Evolutionary conservation across 2,329 filamentous ascomycete species (phyloP).

Genomic region (Plenodomus biglobosus): DNA sequence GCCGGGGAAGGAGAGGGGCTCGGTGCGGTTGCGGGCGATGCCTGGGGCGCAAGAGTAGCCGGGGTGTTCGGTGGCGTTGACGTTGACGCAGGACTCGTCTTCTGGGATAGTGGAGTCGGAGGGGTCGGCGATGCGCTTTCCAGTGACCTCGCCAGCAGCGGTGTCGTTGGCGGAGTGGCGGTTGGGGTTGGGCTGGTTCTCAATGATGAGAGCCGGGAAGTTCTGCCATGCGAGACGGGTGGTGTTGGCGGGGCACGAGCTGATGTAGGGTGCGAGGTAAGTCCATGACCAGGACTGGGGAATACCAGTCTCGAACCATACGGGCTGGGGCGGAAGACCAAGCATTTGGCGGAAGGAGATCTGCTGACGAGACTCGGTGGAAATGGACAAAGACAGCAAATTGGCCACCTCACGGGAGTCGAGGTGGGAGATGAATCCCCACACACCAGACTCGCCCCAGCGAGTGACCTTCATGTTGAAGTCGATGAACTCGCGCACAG

Average conservation of each 20-base stretch:
- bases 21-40: conserved; percentile 68
- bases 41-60: conserved; percentile 63
- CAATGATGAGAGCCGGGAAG: conserved; percentile 69
- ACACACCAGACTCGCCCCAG: conserved; percentile 76
- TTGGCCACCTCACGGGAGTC: conserved; percentile 73
- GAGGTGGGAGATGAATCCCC: conserved; percentile 77
- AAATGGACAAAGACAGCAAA: conserved; percentile 73
- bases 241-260: conserved; percentile 69
- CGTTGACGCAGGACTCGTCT: conserved; percentile 60
- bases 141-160: conserved; percentile 64
- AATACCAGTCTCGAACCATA: conserved; percentile 78
- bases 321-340: conserved; percentile 77
- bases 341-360: conserved; percentile 82
- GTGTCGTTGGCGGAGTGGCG: conserved; percentile 65
- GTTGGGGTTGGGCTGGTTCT: conserved; percentile 76
- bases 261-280: conserved; percentile 77
- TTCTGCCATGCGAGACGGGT: conserved; percentile 83
- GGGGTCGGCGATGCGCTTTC: conserved; percentile 60
- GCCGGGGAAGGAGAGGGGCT: conserved; percentile 73
- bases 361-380: conserved; percentile 79
- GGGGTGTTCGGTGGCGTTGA: conserved; percentile 55
- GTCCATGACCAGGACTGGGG: conserved; percentile 87
- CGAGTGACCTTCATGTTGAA: conserved; percentile 85
- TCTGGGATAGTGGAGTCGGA: conserved; percentile 50
- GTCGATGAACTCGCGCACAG: conserved; percentile 75